These are phyloP conservation scores for Eucalyptus victrix DNA, from an alignment of 345 rosid species.

Conservation along the genomic window DNA sequence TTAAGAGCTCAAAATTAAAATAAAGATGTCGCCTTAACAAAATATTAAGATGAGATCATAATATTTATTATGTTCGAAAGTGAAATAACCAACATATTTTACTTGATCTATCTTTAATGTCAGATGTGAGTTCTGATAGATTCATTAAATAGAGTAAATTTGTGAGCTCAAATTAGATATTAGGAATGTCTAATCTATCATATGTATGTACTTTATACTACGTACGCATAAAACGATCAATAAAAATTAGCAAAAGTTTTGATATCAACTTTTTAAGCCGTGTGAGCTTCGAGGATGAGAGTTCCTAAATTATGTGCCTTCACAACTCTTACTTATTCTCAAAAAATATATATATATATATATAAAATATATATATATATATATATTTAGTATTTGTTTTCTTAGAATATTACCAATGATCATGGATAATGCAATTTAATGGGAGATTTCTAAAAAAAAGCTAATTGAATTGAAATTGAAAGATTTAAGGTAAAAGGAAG, in stretches of 20 bases:
- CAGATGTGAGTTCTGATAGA: neutral
- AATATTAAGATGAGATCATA: too few relatives aligned
- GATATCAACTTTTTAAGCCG: accelerated
- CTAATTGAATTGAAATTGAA: neutral
- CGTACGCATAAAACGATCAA: accelerated
- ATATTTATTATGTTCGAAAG: too few relatives aligned
- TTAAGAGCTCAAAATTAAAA: neutral
- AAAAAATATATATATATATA: too few relatives aligned
- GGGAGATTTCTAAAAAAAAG: too few relatives aligned
- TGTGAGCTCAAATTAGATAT: neutral
- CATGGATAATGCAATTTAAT: too few relatives aligned
- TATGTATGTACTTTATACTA: too few relatives aligned
- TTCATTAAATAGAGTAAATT: neutral
- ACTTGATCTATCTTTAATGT: neutral
- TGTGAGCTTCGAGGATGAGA: neutral
- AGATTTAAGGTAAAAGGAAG: neutral
- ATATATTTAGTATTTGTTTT: accelerated
- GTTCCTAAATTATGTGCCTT: accelerated
- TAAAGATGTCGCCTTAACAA: neutral
- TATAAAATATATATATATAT: too few relatives aligned
- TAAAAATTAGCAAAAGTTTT: too few relatives aligned
- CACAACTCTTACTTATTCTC: too few relatives aligned
- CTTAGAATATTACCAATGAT: neutral
- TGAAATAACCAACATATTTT: too few relatives aligned
- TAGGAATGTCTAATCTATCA: neutral